Conservation (phyloP, 75 land plant species). For the Larix kaempferi region DNA sequence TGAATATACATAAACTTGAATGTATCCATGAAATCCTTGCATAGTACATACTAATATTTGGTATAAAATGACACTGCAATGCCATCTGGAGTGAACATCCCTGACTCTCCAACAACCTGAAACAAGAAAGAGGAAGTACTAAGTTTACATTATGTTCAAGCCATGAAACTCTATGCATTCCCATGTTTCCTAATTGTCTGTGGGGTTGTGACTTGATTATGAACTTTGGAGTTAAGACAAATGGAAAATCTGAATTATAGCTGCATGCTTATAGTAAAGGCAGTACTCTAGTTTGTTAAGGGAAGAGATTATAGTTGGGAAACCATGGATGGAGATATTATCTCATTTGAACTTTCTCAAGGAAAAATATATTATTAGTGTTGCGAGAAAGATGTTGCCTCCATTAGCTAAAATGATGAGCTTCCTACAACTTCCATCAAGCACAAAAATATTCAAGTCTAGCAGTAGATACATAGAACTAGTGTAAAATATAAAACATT, state of each 20-base stretch:
- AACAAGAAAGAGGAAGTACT: neutral
- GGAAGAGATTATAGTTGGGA: neutral
- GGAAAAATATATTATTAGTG: neutral
- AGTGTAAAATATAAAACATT: neutral
- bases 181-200: neutral
- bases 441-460: neutral
- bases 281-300: neutral
- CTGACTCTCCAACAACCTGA: slow-evolving; percentile 95
- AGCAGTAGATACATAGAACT: neutral
- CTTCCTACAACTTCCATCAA: neutral
- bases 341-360: neutral
- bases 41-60: neutral
- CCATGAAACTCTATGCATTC: neutral
- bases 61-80: slow-evolving; percentile 16
- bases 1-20: neutral
- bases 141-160: neutral
- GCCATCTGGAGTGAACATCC: slow-evolving; percentile 75
- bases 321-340: neutral
- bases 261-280: neutral
- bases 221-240: neutral
- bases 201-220: neutral
- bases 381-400: neutral
- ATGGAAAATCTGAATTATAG: neutral
- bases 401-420: neutral
- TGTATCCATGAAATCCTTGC: neutral